These are phyloP conservation scores for Trametes gibbosa DNA, from an alignment of 768 basidiomycete species.

Conservation along the genomic window DNA sequence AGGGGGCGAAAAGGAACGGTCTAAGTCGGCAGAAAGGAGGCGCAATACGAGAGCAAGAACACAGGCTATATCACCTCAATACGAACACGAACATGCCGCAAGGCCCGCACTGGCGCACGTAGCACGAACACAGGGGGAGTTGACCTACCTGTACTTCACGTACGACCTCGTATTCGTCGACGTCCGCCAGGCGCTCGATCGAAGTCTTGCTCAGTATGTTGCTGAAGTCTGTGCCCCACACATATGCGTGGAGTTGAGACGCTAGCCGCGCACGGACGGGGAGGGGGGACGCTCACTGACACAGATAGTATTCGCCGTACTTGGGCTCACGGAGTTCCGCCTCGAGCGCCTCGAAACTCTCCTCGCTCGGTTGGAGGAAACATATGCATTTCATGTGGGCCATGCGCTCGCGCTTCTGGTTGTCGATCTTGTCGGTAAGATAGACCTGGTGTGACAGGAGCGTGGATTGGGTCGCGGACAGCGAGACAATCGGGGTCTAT, in stretches of 20 bases:
- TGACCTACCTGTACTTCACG: slow-evolving; percentile 86
- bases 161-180: slow-evolving; percentile 95
- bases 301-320: slow-evolving; percentile 98
- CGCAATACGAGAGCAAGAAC: too few relatives aligned
- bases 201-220: slow-evolving; percentile 85
- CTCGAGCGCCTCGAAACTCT: slow-evolving; percentile 80
- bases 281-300: slow-evolving; percentile 74
- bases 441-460: slow-evolving; percentile 95
- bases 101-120: neutral
- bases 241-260: neutral
- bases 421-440: slow-evolving; percentile 96
- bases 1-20: slow-evolving; percentile 13
- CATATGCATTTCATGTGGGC: slow-evolving; percentile 97
- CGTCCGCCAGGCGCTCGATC: slow-evolving; percentile 91
- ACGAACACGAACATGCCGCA: too few relatives aligned
- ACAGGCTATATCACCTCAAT: too few relatives aligned
- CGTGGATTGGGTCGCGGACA: slow-evolving; percentile 91
- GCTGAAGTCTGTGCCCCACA: slow-evolving; percentile 74
- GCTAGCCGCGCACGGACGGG: neutral
- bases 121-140: neutral
- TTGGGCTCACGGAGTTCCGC: slow-evolving; percentile 85
- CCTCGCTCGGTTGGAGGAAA: slow-evolving; percentile 80
- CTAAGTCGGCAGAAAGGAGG: neutral
- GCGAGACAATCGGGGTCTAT: slow-evolving; percentile 92
- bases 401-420: slow-evolving; percentile 86